Evolutionary conservation across 2,329 filamentous ascomycete species (phyloP).

Genomic region (Colletotrichum sp.): DNA sequence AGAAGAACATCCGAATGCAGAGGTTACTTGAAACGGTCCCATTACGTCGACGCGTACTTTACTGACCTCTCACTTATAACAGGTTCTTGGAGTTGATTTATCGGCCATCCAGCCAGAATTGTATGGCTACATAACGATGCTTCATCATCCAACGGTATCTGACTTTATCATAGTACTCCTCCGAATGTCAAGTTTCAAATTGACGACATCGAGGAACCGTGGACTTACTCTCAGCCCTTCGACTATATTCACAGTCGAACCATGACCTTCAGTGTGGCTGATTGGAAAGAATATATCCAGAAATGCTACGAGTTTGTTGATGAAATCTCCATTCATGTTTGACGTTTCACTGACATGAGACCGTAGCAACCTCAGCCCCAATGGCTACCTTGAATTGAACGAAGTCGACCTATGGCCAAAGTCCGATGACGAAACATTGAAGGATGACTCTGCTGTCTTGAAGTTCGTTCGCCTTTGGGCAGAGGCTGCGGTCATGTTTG

Average conservation of each 20-base stretch:
- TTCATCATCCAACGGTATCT: background rate
- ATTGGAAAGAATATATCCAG: conserved; percentile 38
- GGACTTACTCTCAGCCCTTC: conserved; percentile 40
- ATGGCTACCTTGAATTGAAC: conserved; percentile 47
- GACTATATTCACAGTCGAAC: conserved; percentile 45
- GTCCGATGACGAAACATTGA: conserved; percentile 47
- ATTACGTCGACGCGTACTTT: background rate
- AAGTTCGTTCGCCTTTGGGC: conserved; percentile 35
- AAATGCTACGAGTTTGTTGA: conserved; percentile 35
- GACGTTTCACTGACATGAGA: background rate
- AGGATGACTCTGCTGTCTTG: conserved; percentile 25
- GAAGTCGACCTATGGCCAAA: conserved; percentile 42
- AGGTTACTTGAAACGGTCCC: conserved; percentile 18
- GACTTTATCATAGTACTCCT: conserved; percentile 41
- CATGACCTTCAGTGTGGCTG: conserved; percentile 37
- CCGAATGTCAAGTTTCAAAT: conserved; percentile 54
- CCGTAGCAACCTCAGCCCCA: conserved; percentile 38
- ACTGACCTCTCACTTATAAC: background rate
- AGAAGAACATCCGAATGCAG: conserved; percentile 32
- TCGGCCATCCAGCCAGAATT: conserved; percentile 44
- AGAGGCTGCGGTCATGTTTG: conserved; percentile 31
- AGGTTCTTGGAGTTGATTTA: conserved; percentile 44
- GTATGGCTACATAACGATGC: conserved; percentile 20
- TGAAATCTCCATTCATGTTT: too few relatives aligned
- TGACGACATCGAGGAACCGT: conserved; percentile 45